phyloP scores from a whole-genome alignment of 2,329 filamentous ascomycete genomes.

The Thielaviopsis populi region DNA sequence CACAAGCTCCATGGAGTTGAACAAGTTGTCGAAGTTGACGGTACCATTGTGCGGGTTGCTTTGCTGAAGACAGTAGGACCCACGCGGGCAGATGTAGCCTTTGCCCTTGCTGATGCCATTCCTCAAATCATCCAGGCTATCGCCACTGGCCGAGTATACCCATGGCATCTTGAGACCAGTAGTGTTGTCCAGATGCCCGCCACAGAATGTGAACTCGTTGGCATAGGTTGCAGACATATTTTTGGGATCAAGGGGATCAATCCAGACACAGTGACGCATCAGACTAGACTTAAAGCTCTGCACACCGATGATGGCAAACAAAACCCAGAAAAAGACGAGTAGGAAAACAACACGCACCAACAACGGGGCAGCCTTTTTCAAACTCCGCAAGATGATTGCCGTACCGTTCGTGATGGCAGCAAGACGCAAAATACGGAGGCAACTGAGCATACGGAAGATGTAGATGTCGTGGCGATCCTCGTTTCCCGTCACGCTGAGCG shows the following conservation, averaged over 20 bases:
- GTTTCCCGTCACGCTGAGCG: constrained; percentile 52
- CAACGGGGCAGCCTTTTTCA: constrained; percentile 88
- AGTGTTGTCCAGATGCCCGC: constrained; percentile 55
- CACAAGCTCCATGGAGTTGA: constrained; percentile 80
- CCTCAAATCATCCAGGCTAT: constrained; percentile 32
- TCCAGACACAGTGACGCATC: constrained; percentile 63
- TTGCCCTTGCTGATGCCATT: constrained; percentile 46
- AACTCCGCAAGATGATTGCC: constrained; percentile 79
- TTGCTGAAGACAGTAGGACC: constrained; percentile 70
- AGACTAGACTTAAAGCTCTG: constrained; percentile 88
- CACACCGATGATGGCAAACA: constrained; percentile 92
- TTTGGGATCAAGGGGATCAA: constrained; percentile 45
- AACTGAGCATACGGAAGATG: constrained; percentile 92
- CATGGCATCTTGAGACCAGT: constrained; percentile 50
- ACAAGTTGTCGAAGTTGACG: constrained; percentile 87
- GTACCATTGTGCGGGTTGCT: constrained; percentile 69
- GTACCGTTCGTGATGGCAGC: constrained; percentile 86
- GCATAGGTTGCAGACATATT: constrained; percentile 43
- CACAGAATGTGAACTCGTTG: constrained; percentile 64
- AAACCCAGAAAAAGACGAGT: constrained; percentile 91
- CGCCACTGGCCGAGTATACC: constrained; percentile 33
- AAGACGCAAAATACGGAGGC: constrained; percentile 80
- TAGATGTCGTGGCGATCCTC: constrained; percentile 61
- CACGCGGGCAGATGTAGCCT: constrained; percentile 73
- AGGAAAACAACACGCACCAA: constrained; percentile 88